phyloP scores from a whole-genome alignment of 495 filamentous ascomycete species.

The Penicillium antarcticum region DNA sequence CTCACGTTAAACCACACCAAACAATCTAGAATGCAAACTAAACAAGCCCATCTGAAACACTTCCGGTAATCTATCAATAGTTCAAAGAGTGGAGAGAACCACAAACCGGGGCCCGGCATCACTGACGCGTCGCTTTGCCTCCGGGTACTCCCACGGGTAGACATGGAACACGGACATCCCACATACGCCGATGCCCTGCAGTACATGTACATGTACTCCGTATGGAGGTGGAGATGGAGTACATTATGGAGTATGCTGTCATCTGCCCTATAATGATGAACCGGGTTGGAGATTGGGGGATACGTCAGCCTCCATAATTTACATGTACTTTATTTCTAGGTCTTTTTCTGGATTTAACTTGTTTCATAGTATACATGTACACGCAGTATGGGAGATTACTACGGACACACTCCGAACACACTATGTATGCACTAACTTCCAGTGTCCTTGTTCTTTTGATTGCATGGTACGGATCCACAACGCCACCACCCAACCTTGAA shows the following conservation, averaged over 20 bases:
- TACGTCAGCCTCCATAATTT: background rate
- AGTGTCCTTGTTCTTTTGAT: background rate
- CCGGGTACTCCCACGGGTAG: too few species aligned
- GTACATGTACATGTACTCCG: too few species aligned
- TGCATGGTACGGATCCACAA: background rate
- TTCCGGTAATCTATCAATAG: constrained; percentile 16
- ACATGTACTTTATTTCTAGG: background rate
- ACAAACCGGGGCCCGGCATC: constrained; percentile 8
- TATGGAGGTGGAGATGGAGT: too few species aligned
- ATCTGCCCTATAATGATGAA: background rate
- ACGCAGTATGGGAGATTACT: too few species aligned
- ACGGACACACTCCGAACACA: too few species aligned
- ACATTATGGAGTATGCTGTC: background rate
- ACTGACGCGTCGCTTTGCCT: constrained; percentile 17
- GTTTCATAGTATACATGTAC: background rate
- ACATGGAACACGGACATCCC: too few species aligned
- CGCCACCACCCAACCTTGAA: constrained; percentile 4
- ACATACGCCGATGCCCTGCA: too few species aligned
- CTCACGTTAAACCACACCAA: constrained; percentile 4
- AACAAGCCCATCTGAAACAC: constrained; percentile 14
- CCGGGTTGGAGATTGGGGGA: background rate
- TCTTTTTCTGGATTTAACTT: too few species aligned
- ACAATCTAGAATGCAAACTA: constrained; percentile 1
- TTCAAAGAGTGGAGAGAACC: constrained; percentile 12
- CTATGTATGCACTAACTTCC: too few species aligned